Conservation (phyloP, 2,329 filamentous ascomycete species). For the Monilinia vaccinii-corymbosi region DNA sequence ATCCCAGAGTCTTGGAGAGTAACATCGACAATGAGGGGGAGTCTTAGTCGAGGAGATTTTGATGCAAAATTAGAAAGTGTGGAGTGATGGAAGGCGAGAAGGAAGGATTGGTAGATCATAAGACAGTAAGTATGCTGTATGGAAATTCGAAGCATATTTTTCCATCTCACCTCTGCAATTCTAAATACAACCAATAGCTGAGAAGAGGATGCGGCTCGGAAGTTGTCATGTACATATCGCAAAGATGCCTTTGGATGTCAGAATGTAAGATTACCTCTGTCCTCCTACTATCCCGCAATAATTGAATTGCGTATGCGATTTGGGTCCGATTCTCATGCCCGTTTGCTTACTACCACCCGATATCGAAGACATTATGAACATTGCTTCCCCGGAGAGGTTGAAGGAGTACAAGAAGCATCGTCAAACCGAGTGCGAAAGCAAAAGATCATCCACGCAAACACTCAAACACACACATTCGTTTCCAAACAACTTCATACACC, state of each 20-base stretch:
- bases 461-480: not conserved
- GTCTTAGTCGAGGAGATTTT: not conserved
- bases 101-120: not conserved
- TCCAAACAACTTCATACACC: not conserved
- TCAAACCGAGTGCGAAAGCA: not conserved
- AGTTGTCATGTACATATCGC: not conserved
- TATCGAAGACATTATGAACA: not conserved
- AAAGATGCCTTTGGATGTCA: not conserved
- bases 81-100: not conserved
- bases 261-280: not conserved
- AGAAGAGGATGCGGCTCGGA: not conserved
- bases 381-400: not conserved
- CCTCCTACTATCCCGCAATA: not conserved
- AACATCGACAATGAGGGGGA: not conserved
- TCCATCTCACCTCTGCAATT: not conserved
- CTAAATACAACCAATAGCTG: not conserved
- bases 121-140: not conserved
- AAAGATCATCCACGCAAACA: not conserved
- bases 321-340: not conserved
- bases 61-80: too few relatives aligned
- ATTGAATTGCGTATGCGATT: not conserved
- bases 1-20: not conserved
- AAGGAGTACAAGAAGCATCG: not conserved
- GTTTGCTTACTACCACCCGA: not conserved
- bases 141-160: not conserved